A percentile compares a stretch with the other conserved stretches of the same genome.
Evolutionary conservation across 345 rosid genomes (phyloP).

Genomic region (Corchorus capsularis): DNA sequence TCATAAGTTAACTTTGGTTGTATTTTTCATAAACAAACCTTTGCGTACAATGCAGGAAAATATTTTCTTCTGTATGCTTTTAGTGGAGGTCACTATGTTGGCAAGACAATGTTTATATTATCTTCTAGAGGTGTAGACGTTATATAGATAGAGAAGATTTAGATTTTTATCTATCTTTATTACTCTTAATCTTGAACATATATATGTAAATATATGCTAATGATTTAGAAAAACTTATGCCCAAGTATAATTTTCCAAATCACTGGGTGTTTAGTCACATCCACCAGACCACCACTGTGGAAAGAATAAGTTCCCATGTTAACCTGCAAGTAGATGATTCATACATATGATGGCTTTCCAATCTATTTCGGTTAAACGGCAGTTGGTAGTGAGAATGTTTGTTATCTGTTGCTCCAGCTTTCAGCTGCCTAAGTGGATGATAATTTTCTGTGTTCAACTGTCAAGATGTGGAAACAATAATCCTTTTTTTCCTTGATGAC

Average conservation of each 20-base stretch:
- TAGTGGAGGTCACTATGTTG: not conserved
- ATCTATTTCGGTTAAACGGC: not conserved
- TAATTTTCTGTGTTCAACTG: not conserved
- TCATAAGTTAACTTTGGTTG: not conserved
- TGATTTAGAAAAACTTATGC: not conserved
- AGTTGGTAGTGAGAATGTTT: not conserved
- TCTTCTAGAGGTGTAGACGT: not conserved
- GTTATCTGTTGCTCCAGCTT: not conserved
- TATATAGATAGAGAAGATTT: not conserved
- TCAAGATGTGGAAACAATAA: not conserved
- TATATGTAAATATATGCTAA: not conserved
- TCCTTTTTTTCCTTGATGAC: not conserved
- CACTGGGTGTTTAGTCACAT: not conserved
- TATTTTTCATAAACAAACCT: not conserved
- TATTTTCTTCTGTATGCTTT: not conserved
- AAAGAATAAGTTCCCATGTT: not conserved
- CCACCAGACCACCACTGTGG: not conserved
- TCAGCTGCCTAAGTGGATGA: not conserved
- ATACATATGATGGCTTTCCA: not conserved
- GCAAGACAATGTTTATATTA: not conserved
- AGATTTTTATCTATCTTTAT: not conserved
- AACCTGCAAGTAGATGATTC: not conserved
- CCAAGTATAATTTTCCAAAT: not conserved
- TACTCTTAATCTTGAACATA: not conserved
- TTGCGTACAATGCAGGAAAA: not conserved